phyloP scores from a whole-genome alignment of 805 yeast genomes.

The Candida endomychidarum region DNA sequence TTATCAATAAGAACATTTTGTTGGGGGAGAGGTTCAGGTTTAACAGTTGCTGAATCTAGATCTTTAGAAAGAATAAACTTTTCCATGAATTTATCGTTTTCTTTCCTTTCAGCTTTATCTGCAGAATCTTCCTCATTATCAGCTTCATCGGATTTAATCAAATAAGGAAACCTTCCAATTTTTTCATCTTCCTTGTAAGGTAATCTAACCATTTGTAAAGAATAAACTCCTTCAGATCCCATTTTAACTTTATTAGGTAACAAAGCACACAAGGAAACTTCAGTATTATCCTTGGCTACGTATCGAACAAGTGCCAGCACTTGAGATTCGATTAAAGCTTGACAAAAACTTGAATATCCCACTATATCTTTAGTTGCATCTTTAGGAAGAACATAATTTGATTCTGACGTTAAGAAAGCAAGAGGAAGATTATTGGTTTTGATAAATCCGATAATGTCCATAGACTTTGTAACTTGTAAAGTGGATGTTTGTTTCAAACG shows the following conservation, averaged over 20 bases:
- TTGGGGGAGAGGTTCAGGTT: conserved; percentile 1
- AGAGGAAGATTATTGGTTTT: conserved; percentile 49
- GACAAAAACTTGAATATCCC: conserved; percentile 36
- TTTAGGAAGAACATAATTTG: conserved; percentile 52
- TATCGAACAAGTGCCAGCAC: conserved; percentile 61
- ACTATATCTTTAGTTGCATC: conserved; percentile 32
- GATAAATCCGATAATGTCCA: conserved; percentile 67
- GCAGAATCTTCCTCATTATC: conserved; percentile 9
- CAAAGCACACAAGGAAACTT: conserved; percentile 52
- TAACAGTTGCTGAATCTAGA: conserved; percentile 17
- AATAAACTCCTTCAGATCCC: conserved; percentile 23
- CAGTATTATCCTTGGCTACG: conserved; percentile 50
- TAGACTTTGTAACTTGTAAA: conserved; percentile 47
- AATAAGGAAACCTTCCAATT: conserved; percentile 49
- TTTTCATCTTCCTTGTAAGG: conserved; percentile 79
- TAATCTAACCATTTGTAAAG: conserved; percentile 52
- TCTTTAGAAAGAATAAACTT: conserved; percentile 19
- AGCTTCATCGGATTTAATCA: conserved; percentile 15
- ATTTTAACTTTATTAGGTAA: conserved; percentile 39
- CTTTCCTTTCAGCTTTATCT: conserved; percentile 10
- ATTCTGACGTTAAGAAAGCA: conserved; percentile 58
- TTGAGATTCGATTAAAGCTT: conserved; percentile 48
- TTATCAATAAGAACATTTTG: conserved; percentile 15
- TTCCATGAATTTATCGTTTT: conserved; percentile 14
- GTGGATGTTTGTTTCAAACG: conserved; percentile 45